Percentiles rank a stretch among this genome's conserved stretches.
Evolutionary conservation across 345 rosid genomes (phyloP).

Genomic region (Citrus trifoliata): DNA sequence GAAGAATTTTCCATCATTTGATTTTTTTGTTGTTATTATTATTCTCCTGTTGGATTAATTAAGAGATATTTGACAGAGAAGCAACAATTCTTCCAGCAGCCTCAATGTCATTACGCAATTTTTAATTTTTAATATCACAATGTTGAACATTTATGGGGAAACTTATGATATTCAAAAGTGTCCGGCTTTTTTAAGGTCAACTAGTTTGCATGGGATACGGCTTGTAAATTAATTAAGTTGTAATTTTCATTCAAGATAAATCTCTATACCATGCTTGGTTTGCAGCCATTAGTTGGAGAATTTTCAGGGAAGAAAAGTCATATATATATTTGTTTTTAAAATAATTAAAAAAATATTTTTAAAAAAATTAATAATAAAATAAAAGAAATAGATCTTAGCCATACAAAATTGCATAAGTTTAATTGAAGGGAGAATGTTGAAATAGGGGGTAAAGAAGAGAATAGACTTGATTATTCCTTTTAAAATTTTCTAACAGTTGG

Average conservation of each 20-base stretch:
- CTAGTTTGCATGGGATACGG: background rate
- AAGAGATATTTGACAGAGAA: too few relatives aligned
- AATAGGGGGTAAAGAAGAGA: too few relatives aligned
- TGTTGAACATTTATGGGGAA: background rate
- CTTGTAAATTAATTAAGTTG: background rate
- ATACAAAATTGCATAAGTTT: background rate
- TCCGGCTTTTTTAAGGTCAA: background rate
- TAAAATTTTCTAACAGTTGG: too few relatives aligned
- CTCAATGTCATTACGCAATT: too few relatives aligned
- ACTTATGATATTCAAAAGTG: background rate
- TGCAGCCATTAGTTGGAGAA: background rate
- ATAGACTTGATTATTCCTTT: too few relatives aligned
- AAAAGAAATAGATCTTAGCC: background rate
- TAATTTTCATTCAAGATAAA: too few relatives aligned
- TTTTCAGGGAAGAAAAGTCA: background rate
- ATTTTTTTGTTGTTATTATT: background rate
- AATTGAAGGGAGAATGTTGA: too few relatives aligned
- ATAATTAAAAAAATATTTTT: too few relatives aligned
- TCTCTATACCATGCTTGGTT: background rate
- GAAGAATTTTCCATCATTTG: too few relatives aligned
- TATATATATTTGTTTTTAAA: too few relatives aligned
- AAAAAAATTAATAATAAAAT: too few relatives aligned
- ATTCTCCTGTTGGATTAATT: background rate
- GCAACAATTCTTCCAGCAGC: background rate
- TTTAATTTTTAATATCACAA: too few relatives aligned